Evolutionary conservation across 2,329 filamentous ascomycete genomes (phyloP), one percentile per base, ranked within the genome.

Genomic region (Pestalotiopsis fici): DNA sequence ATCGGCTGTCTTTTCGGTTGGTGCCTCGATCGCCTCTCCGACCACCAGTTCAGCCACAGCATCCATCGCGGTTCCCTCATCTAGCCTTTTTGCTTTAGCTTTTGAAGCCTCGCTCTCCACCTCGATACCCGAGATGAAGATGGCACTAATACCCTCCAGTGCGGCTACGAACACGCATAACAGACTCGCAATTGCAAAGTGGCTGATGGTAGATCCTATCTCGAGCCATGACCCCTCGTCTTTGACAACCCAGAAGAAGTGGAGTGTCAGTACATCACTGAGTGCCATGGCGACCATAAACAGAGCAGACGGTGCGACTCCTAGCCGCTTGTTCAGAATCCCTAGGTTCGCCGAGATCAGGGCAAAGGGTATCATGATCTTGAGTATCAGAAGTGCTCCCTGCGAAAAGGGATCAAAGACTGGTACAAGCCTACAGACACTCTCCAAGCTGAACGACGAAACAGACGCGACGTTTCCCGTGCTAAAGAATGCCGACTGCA

Each of bases 221-320:
- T 99, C 96, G 68, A 99, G 82, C 96, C 96, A 99, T 25, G 92
- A 96, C 0, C 96, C 96, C 78, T 99, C 96, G 73, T 99, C 96
- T 75, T 92, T 93, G 59, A 99, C 96, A 74, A 97, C 93, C 90
- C 93, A 99, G 82, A 99, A 99, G 83, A 99, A 99, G 74, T 96
- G 93, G 64, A 99, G 85, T 3, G 96, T 98, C 77, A 98, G 86
- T 62, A 97, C 89, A 77, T 99, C 96, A 69, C 92, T 95, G 64
- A 97, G 88, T 0, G 92, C 93, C 89, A 98, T 97, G 63, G 97
- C 94, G 2, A 95, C 83, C 91, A 98, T 98, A 81, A 98, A 98
- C 3, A 99, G 83, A 5, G 94, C 93, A 50, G 92, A 94, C 0
- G 94, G 95, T 9, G 94, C 92, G 0, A 99, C 91, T 18, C 93